phyloP scores from a whole-genome alignment of 371 early-diverging fungal genomes.

The Lichtheimia hyalospora region DNA sequence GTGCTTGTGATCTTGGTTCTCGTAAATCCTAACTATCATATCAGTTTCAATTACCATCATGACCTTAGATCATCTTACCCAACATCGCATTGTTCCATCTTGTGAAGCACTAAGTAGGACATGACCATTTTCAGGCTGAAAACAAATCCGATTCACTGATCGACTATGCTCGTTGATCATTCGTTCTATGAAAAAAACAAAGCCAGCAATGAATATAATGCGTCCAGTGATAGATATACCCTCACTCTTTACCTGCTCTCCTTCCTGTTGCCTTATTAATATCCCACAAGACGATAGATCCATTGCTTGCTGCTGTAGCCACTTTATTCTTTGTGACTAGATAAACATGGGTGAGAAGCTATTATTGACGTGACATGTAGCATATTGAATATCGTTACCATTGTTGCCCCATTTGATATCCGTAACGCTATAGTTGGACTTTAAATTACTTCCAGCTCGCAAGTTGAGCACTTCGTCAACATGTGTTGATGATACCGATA shows the following conservation, averaged over 20 bases:
- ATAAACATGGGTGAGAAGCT: not conserved
- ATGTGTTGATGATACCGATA: conserved; percentile 54
- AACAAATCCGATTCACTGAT: conserved; percentile 79
- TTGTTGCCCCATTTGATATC: conserved; percentile 87
- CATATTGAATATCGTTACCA: conserved; percentile 27
- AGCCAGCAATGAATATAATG: no score
- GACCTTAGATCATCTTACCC: conserved; percentile 55
- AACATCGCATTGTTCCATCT: conserved; percentile 78
- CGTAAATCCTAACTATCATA: conserved; percentile 66
- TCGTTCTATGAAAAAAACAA: conserved; percentile 44
- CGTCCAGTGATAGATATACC: not conserved
- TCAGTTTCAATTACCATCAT: not conserved
- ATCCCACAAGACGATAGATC: conserved; percentile 78
- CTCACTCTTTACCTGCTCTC: conserved; percentile 34
- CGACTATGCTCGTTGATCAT: conserved; percentile 77
- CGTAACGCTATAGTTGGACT: conserved; percentile 65
- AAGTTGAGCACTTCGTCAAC: conserved; percentile 69
- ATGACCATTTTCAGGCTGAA: conserved; percentile 70
- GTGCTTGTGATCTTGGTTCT: conserved; percentile 48
- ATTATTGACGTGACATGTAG: not conserved
- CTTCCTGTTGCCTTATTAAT: conserved; percentile 49
- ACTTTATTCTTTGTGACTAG: conserved; percentile 57
- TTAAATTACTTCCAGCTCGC: conserved; percentile 64
- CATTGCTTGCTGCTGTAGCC: conserved; percentile 79
- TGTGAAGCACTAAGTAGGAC: conserved; percentile 80